Evolutionary conservation across 2,329 filamentous ascomycete species (phyloP), one percentile per base, ranked within the genome.

Genomic region (Fusarium chaquense): DNA sequence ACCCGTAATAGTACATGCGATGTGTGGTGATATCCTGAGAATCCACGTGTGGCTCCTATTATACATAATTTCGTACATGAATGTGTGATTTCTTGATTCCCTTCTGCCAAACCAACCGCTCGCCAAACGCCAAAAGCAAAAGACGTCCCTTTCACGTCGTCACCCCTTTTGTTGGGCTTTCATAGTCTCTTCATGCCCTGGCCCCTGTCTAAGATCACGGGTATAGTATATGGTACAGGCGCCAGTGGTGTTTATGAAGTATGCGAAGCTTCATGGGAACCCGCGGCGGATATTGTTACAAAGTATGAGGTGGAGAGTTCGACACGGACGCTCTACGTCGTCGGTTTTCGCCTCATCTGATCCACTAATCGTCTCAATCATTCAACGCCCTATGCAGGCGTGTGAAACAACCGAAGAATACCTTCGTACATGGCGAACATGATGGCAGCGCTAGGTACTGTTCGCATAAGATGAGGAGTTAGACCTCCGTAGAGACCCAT

Each of bases 401-500:
- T 80, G 61, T 82, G 75, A 62, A 85, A 83, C 8, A 86, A 72
- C 8, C 82, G 81, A 32, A 89, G 79, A 44, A 89, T 88, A 57
- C 82, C 85, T 76, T 89, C 87, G 75, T 89, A 97, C 84, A 96
- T 96, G 80, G 93, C 94, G 79, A 98, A 97, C 92, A 97, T 98
- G 79, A 98, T 97, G 72, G 93, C 94, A 10, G 95, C 94, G 73
- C 92, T 96, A 2, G 95, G 95, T 8, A 98, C 94, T 9, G 94
- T 94, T 66, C 94, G 87, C 80, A 98, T 88, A 75, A 98, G 88
- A 78, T 98, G 95, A 47, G 95, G 94, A 16, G 94, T 97, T 75
- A 98, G 84, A 20, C 94, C 94, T 58, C 95, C 94, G 77, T 98
- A 98, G 66, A 98, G 84, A 33, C 91, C 92, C 47, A 90, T 88